Conservation (phyloP, 1,284 basidiomycete genomes). For the Marasmius fiardii region DNA sequence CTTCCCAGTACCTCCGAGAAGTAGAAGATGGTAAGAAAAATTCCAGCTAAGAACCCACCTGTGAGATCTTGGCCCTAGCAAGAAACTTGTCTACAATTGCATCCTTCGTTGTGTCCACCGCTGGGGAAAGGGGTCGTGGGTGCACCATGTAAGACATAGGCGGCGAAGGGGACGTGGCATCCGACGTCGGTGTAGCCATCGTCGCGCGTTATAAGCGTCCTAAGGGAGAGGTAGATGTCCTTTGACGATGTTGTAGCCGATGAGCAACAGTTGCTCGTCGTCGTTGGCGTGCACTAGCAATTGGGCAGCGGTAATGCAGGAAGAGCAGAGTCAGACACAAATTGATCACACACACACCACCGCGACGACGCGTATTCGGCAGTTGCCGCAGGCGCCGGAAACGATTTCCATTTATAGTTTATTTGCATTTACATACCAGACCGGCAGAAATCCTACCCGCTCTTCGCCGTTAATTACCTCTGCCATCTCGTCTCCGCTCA, state of each 20-base stretch:
- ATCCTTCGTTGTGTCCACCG: conserved; percentile 32
- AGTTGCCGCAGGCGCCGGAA: not conserved
- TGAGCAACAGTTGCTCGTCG: conserved; percentile 29
- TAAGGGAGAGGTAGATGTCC: not conserved
- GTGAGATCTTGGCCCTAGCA: conserved; percentile 70
- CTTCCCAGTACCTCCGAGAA: not conserved
- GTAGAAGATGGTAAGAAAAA: conserved; percentile 12
- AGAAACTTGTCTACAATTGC: conserved; percentile 61
- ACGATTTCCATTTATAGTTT: not conserved
- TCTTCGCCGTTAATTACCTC: conserved; percentile 67
- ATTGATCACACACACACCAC: conserved; percentile 5
- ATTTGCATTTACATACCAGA: not conserved
- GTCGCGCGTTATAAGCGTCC: conserved; percentile 31
- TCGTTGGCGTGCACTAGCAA: conserved; percentile 17
- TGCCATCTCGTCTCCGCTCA: conserved; percentile 43
- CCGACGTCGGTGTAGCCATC: conserved; percentile 76
- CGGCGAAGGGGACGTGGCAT: conserved; percentile 74
- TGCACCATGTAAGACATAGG: conserved; percentile 55
- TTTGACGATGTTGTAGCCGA: conserved; percentile 2
- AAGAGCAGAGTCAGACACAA: conserved; percentile 10
- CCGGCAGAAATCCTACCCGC: conserved; percentile 69
- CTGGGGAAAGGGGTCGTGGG: conserved; percentile 32
- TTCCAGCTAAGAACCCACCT: conserved; percentile 48
- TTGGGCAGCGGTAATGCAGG: conserved; percentile 27
- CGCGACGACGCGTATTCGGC: conserved; percentile 7